Evolutionary conservation across 1,284 basidiomycete genomes (phyloP), one percentile per base, ranked within the genome.

Genomic region (Cystobasidiaceae sp.): DNA sequence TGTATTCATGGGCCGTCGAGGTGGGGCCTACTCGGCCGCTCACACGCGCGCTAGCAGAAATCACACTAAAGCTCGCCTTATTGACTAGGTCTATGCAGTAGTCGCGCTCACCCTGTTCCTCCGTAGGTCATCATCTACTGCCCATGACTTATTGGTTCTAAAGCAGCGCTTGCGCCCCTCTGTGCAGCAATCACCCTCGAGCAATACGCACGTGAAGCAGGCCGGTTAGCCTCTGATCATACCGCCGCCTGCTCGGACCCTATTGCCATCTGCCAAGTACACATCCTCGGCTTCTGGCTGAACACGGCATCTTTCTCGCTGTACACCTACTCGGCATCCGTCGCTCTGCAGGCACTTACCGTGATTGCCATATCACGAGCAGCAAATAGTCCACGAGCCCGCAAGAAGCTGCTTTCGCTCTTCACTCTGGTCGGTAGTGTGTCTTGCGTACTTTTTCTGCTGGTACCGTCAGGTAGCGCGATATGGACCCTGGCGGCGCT

Each of bases 281-380:
- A 43, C 5, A n/a, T 72, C 0, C 7, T 60, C 5, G 67, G 67
- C 1, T 4, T 3, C 0, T 71, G 67, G 67, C 25, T 71, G 21
- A 70, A 72, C 17, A 49, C 68, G 58, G 72, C 72, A 9, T 69
- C 70, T 0, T 71, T 72, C 63, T 64, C 66, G 1, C 58, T 73
- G 13, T 45, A 67, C 39, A 63, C 57, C 30, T 89, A 90, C 76
- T 93, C 90, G 0, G 79, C 85, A 7, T 89, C 89, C 0, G 92
- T 96, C 0, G 85, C 86, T 0, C 75, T 92, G 0, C 93, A 96
- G 74, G 92, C 91, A 0, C 74, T 94, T 17, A 88, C 87, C 0
- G 90, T 96, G 50, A 91, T 94, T 67, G 91, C 90, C 9, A 87
- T 93, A 81, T 89, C 90, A 17, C 85, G 85, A 13, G 85, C 92